phyloP scores from a whole-genome alignment of 2,329 filamentous ascomycete genomes.

The Colletotrichum costaricense region DNA sequence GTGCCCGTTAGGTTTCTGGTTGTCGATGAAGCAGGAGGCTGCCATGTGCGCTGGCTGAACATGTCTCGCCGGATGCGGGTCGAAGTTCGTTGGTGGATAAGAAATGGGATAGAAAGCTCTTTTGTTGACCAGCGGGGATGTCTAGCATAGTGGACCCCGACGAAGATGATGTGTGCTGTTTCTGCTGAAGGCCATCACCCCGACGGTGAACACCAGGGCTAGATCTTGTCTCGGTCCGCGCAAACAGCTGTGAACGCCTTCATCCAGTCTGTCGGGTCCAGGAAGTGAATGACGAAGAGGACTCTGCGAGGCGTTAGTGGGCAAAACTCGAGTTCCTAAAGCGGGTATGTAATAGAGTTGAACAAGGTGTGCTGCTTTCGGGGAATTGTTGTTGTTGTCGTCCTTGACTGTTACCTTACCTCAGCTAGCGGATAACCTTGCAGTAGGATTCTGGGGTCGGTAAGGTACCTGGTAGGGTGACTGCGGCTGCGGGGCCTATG shows the following conservation, averaged over 20 bases:
- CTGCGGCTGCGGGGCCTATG: conserved; percentile 29
- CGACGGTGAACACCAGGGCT: background rate
- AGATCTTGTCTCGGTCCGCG: conserved; percentile 21
- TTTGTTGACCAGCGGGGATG: conserved; percentile 10
- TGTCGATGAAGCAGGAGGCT: conserved; percentile 27
- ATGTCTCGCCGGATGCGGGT: conserved; percentile 30
- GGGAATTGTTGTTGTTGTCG: background rate
- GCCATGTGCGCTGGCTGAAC: conserved; percentile 29
- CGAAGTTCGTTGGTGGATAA: background rate
- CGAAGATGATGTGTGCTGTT: conserved; percentile 3
- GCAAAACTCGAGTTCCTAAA: conserved; percentile 4
- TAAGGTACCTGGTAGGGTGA: conserved; percentile 11
- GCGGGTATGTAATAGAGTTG: background rate
- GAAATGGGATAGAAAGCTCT: background rate
- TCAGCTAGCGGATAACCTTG: background rate
- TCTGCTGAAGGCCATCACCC: background rate
- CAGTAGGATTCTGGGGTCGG: background rate
- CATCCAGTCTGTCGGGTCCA: conserved; percentile 28
- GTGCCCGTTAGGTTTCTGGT: conserved; percentile 23
- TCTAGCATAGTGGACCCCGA: conserved; percentile 2
- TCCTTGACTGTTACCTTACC: background rate
- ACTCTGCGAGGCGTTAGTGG: background rate
- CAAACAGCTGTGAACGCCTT: conserved; percentile 18
- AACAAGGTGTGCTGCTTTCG: conserved; percentile 18
- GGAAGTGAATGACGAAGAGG: conserved; percentile 22